phyloP scores from a whole-genome alignment of 495 filamentous ascomycete species.

The Podospora didyma region DNA sequence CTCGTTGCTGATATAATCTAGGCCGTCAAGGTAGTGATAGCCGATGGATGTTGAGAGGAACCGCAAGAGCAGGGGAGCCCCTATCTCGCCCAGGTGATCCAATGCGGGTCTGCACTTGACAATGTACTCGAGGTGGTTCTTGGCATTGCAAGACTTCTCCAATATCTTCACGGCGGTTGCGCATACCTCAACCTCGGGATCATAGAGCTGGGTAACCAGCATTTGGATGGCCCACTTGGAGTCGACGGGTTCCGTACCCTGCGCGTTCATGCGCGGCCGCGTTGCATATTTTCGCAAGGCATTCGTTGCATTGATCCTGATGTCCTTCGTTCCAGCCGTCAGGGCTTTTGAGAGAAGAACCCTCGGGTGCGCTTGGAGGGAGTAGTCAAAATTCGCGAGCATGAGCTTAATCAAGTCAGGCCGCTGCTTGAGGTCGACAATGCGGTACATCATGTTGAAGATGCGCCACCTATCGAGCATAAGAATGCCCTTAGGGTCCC shows the following conservation, averaged over 20 bases:
- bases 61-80: conserved; percentile 84
- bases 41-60: conserved; percentile 94
- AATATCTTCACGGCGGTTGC: conserved; percentile 94
- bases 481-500: conserved; percentile 71
- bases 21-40: conserved; percentile 93
- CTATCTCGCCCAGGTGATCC: conserved; percentile 95
- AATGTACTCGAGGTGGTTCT: conserved; percentile 85
- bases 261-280: conserved; percentile 32
- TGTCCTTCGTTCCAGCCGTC: conserved; percentile 85
- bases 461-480: conserved; percentile 97
- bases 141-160: conserved; percentile 93
- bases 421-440: conserved; percentile 83
- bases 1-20: conserved; percentile 97
- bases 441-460: conserved; percentile 99
- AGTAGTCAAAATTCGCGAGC: conserved; percentile 87
- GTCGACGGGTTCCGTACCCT: conserved; percentile 40
- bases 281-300: conserved; percentile 79
- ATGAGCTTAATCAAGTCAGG: conserved; percentile 86
- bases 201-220: conserved; percentile 94
- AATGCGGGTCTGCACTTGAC: conserved; percentile 94
- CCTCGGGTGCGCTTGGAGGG: conserved; percentile 76
- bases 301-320: conserved; percentile 81
- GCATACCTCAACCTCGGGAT: conserved; percentile 94
- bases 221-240: conserved; percentile 94
- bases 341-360: conserved; percentile 91